These are phyloP conservation scores for Acacia confusa DNA, from an alignment of 306 rosid species.

Conservation along the genomic window DNA sequence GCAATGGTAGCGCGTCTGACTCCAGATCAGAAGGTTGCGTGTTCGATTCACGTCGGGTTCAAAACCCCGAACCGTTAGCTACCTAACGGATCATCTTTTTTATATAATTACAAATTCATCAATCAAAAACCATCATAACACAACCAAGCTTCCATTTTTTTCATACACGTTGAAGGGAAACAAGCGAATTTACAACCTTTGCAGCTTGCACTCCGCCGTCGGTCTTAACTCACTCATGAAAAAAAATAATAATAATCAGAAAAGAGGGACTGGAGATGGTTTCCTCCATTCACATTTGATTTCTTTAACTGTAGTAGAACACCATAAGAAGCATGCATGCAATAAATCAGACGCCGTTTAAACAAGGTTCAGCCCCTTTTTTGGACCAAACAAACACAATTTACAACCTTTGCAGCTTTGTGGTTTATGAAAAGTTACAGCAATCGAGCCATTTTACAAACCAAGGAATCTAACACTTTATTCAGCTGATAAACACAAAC, in stretches of 20 bases:
- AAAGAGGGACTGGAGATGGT: background rate
- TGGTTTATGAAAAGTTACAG: background rate
- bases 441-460: constrained; percentile 7
- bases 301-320: background rate
- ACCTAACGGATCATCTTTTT: background rate
- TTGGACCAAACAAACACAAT: background rate
- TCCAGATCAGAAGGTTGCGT: constrained; percentile 53
- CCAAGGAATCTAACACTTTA: background rate
- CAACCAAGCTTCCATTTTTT: background rate
- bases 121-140: background rate
- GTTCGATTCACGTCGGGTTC: constrained; percentile 54
- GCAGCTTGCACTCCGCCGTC: background rate
- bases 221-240: background rate
- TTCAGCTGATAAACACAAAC: background rate
- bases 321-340: background rate
- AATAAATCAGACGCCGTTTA: background rate
- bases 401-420: background rate
- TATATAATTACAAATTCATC: no score
- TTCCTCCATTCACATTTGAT: background rate
- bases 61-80: background rate
- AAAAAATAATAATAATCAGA: no score
- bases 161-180: no score
- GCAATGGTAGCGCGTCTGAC: constrained; percentile 52
- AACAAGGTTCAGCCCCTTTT: background rate
- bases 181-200: background rate